A percentile compares a stretch with the other conserved stretches of the same genome.
phyloP scores from a whole-genome alignment of 2,329 filamentous ascomycete species.

The Triangularia setosa region DNA sequence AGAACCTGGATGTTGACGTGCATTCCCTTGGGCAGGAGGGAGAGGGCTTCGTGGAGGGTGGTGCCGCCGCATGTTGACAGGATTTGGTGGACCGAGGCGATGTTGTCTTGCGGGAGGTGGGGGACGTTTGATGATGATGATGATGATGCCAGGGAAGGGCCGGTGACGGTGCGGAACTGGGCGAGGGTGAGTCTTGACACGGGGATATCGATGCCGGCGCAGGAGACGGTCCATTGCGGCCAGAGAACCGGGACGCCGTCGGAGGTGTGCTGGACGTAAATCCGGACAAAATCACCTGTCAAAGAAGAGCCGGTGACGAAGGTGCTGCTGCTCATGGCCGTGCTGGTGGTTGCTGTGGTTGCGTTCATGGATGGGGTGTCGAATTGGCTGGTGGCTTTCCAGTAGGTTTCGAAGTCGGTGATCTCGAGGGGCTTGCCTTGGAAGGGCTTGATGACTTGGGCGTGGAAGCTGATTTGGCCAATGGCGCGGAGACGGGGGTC shows the following conservation, averaged over 20 bases:
- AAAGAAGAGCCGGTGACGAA: conserved; percentile 93
- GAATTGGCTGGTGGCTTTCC: conserved; percentile 95
- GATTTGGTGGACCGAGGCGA: conserved; percentile 66
- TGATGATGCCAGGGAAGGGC: conserved; percentile 32
- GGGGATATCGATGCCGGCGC: conserved; percentile 74
- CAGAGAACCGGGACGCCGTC: conserved; percentile 85
- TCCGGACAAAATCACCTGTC: conserved; percentile 87
- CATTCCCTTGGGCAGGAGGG: conserved; percentile 70
- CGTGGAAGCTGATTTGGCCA: conserved; percentile 89
- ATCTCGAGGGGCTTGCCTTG: conserved; percentile 89
- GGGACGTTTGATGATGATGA: conserved; percentile 31
- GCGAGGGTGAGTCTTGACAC: conserved; percentile 72
- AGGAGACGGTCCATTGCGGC: conserved; percentile 75
- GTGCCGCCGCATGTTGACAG: conserved; percentile 68
- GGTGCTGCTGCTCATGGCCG: conserved; percentile 61
- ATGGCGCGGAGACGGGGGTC: conserved; percentile 89
- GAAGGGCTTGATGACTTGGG: conserved; percentile 96
- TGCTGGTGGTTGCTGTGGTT: conserved; percentile 8
- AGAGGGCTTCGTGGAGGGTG: conserved; percentile 73
- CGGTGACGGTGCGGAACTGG: conserved; percentile 60
- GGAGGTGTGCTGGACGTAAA: conserved; percentile 88
- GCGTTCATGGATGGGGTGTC: conserved; percentile 49
- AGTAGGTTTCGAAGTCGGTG: conserved; percentile 97
- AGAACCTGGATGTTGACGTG: conserved; percentile 90
- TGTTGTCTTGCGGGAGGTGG: conserved; percentile 42